Evolutionary conservation across 352 stramenopile genomes (phyloP).

Genomic region (Phytophthora pisi): DNA sequence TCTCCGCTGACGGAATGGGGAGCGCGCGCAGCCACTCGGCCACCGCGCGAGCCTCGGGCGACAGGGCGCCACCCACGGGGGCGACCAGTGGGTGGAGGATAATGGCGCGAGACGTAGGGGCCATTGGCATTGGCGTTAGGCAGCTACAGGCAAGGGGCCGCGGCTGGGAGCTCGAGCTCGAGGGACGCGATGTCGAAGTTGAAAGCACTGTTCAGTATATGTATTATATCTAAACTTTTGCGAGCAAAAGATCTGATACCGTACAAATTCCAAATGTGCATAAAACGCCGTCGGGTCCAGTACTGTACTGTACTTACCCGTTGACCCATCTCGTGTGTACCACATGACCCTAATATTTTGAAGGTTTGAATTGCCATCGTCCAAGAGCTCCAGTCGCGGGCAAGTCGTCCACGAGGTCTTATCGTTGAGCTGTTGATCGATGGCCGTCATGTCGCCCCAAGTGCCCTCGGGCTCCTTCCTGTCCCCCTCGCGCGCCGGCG

Average conservation of each 20-base stretch:
- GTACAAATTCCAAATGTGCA: no score
- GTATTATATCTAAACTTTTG: no score
- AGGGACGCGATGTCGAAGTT: conserved; percentile 1
- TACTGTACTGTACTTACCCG: neutral
- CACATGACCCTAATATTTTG: neutral
- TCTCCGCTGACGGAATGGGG: neutral
- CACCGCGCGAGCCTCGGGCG: conserved; percentile 38
- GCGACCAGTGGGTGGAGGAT: conserved; percentile 74
- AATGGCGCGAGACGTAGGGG: conserved; percentile 44
- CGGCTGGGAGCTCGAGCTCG: neutral
- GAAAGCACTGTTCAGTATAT: no score
- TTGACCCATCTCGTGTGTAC: neutral
- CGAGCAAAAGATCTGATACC: no score
- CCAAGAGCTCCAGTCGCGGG: conserved; percentile 5
- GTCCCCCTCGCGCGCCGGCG: conserved; percentile 16
- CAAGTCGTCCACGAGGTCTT: conserved; percentile 20
- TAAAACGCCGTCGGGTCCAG: no score
- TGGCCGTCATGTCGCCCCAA: conserved; percentile 28
- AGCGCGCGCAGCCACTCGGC: conserved; percentile 42
- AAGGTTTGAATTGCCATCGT: neutral
- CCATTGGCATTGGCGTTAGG: conserved; percentile 6
- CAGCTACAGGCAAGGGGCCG: neutral
- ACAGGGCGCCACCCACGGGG: conserved; percentile 34
- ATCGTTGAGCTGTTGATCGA: conserved; percentile 9
- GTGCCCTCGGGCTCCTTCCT: conserved; percentile 19